Base-by-base conservation (phyloP, 768 basidiomycete species). In the Chalciporus sphaerocephalus region DNA sequence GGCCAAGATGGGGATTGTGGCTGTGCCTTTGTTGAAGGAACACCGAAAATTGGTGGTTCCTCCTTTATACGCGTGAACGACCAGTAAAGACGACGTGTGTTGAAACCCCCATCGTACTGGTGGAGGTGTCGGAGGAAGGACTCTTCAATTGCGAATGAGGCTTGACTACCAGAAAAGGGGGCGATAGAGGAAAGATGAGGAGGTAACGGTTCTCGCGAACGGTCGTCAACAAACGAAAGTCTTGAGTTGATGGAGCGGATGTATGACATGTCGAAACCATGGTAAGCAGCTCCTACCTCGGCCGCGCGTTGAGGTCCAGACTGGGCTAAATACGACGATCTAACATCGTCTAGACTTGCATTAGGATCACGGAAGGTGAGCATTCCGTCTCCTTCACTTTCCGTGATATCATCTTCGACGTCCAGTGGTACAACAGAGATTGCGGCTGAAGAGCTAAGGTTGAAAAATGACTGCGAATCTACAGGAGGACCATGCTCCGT, bases 331-430 rank as follows among this genome's bases (percentile, higher is more conserved):
- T 53, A 48, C 17, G 49, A 53, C 2, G 43, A 44, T 18, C 57
- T 53, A 16, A 64, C 66, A 38, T 80, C 76, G 45, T 83, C 79
- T 52, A 80, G 62, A 55, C 80, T 83, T 51, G 75, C 73, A 55
- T 81, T 85, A 17, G 75, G 74, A 18, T 81, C 71, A 42, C 82
- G 74, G 15, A 81, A 58, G 10, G 80, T 82, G 34, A 72, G 69
- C 25, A 78, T 58, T 54, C 78, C 81, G 46, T 74, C 76, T 57
- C 84, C 84, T 37, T 79, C 69, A 44, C 77, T 73, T 28, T 78
- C 71, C 36, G 63, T 58, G 24, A 58, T 54, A 40, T 41, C 55
- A 23, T 61, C 51, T 7, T 61, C 53, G n/a, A 37, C 51, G 22
- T 25, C 7, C 30, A 47, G 58, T 1, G 44, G 16, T 4, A 62